Evolutionary conservation across 164 flowering plant genomes (phyloP), one percentile per base, ranked within the genome.

Genomic region (Stephania japonica): DNA sequence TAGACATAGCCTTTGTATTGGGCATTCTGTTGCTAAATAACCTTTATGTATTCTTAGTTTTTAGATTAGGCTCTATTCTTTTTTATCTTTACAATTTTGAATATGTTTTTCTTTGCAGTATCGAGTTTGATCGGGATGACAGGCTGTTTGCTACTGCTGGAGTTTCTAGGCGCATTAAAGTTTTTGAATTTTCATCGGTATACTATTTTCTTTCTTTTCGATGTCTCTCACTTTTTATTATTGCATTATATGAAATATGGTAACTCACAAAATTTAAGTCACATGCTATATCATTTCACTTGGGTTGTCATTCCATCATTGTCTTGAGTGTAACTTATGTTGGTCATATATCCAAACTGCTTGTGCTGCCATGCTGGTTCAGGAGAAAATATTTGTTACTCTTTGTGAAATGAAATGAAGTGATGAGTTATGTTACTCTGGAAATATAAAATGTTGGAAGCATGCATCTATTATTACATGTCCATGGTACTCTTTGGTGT

Each of bases 101-200:
- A 72, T 65, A 25, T 32, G 24, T 59, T 26, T 38, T 70, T 41
- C 42, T 53, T 67, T 86, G 81, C 98, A 96, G 99, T 84, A 93
- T 96, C 78, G 99, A 96, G 76, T 96, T 96, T 84, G 97, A 96
- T 74, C 87, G 98, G 13, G 99, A 96, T 81, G 94, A 96, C 84
- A 91, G 92, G 78, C 80, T 91, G 50, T 96, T 96, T 86, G 98
- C 99, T 67, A 96, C 98, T 75, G 99, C 97, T 80, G 99, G 99
- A 73, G 98, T 96, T 67, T 96, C 99, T 44, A 81, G 95, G 70
- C 85, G 97, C 71, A 96, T 96, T 42, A 96, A 96, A 78, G 91
- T 96, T 73, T 96, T 93, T 80, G 98, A 96, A 67, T 96, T 93
- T 80, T 82, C 98, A 16, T 79, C 91, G 76, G 98, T 96, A 86